Percentiles rank a stretch among this genome's conserved stretches.
These are phyloP conservation scores for Ophiostoma ips DNA, from an alignment of 2,329 filamentous ascomycete genomes.

Conservation along the genomic window DNA sequence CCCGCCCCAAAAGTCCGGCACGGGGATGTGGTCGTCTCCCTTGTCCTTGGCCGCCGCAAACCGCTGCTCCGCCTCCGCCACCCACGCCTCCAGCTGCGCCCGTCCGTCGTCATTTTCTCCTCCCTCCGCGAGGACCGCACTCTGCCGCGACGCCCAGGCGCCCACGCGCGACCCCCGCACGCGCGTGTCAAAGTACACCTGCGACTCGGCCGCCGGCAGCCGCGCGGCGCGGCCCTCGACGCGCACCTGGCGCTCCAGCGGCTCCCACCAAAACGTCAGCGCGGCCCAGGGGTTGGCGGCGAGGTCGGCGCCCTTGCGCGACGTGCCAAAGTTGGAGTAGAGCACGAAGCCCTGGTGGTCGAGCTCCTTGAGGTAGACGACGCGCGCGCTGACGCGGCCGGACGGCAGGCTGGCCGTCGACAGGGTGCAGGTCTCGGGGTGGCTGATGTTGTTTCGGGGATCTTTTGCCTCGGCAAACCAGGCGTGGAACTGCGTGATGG, in stretches of 20 bases:
- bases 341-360: conserved; percentile 73
- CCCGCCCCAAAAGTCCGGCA: conserved; percentile 92
- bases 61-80: conserved; percentile 58
- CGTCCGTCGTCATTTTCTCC: conserved; percentile 49
- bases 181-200: conserved; percentile 50
- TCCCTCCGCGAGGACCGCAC: conserved; percentile 43
- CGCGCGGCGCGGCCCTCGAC: conserved; percentile 67
- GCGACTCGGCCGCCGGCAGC: conserved; percentile 56
- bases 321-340: conserved; percentile 85
- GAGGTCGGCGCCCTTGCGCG: conserved; percentile 53
- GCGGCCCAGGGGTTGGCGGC: conserved; percentile 59
- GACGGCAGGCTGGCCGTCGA: conserved; percentile 73
- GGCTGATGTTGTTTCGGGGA: conserved; percentile 35
- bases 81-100: conserved; percentile 60
- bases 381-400: conserved; percentile 69
- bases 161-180: conserved; percentile 74
- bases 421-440: conserved; percentile 80
- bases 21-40: conserved; percentile 61
- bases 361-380: conserved; percentile 93
- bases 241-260: conserved; percentile 75
- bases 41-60: conserved; percentile 75
- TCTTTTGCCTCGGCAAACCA: conserved; percentile 74
- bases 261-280: conserved; percentile 83
- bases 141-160: conserved; percentile 89
- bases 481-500: conserved; percentile 70